A percentile compares a stretch with the other conserved stretches of the same genome.
Evolutionary conservation across 345 rosid species (phyloP).

Genomic region (Salix caprea): DNA sequence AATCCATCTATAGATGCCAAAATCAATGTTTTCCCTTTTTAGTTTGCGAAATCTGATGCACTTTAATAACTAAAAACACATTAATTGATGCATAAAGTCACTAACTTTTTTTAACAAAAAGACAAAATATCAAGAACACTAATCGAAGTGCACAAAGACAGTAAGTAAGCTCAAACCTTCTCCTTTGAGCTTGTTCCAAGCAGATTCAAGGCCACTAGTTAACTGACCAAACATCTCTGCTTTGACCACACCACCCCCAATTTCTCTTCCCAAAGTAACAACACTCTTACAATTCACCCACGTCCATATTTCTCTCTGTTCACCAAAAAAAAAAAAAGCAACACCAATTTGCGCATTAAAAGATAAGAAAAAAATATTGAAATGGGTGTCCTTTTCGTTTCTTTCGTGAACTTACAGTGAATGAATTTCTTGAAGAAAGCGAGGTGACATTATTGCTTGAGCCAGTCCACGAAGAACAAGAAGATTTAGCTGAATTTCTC

Average conservation of each 20-base stretch:
- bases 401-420: constrained; percentile 44
- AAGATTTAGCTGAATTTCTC: constrained; percentile 21
- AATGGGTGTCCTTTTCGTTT: neutral
- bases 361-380: neutral
- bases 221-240: constrained; percentile 98
- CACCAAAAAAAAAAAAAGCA: neutral
- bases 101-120: neutral
- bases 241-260: constrained; percentile 35
- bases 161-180: constrained; percentile 48
- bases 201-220: constrained; percentile 86
- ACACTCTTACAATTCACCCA: constrained; percentile 52
- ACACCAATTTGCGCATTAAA: neutral
- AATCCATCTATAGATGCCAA: neutral
- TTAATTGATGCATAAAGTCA: neutral
- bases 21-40: neutral
- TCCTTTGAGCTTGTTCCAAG: constrained; percentile 98
- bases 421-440: constrained; percentile 47
- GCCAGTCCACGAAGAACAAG: constrained; percentile 44
- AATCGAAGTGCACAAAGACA: neutral
- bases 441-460: constrained; percentile 31
- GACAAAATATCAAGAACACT: neutral
- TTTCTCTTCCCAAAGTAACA: constrained; percentile 36
- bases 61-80: neutral
- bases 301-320: constrained; percentile 62
- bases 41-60: neutral